phyloP scores from a whole-genome alignment of 2,329 filamentous ascomycete species.

The Fusarium phyllophilum region DNA sequence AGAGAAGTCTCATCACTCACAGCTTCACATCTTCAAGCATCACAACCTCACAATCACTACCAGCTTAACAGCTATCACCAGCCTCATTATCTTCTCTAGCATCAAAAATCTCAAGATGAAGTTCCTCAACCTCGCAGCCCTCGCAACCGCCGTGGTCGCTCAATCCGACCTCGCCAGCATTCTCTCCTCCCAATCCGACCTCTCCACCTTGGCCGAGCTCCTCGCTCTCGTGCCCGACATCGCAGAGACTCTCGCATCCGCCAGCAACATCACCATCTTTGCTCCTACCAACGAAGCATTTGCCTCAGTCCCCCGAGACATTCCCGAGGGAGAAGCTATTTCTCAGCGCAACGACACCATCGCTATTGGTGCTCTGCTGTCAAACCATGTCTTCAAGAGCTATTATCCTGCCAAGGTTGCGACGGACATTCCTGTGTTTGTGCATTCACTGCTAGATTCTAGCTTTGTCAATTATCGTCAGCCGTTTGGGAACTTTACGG shows the following conservation, averaged over 20 bases:
- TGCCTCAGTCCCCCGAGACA: slow-evolving; percentile 45
- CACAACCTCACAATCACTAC: not conserved
- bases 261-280: slow-evolving; percentile 49
- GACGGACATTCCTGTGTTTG: slow-evolving; percentile 45
- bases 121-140: slow-evolving; percentile 19
- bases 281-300: slow-evolving; percentile 52
- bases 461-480: slow-evolving; percentile 47
- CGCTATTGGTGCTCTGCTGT: slow-evolving; percentile 46
- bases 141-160: slow-evolving; percentile 26
- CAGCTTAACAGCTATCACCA: not conserved
- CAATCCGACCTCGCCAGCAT: slow-evolving; percentile 28
- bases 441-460: slow-evolving; percentile 45
- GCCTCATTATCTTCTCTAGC: not conserved
- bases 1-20: slow-evolving; percentile 1
- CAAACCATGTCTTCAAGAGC: slow-evolving; percentile 48
- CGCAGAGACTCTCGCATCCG: slow-evolving; percentile 45
- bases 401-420: slow-evolving; percentile 44
- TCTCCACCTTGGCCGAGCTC: slow-evolving; percentile 30
- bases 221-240: slow-evolving; percentile 37
- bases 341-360: slow-evolving; percentile 44
- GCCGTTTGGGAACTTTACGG: slow-evolving; percentile 52
- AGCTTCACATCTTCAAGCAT: not conserved
- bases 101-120: slow-evolving; percentile 11
- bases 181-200: slow-evolving; percentile 31
- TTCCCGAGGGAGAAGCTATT: slow-evolving; percentile 48